phyloP scores from a whole-genome alignment of 495 filamentous ascomycete species.

The Pyrenopolyporus hunteri region DNA sequence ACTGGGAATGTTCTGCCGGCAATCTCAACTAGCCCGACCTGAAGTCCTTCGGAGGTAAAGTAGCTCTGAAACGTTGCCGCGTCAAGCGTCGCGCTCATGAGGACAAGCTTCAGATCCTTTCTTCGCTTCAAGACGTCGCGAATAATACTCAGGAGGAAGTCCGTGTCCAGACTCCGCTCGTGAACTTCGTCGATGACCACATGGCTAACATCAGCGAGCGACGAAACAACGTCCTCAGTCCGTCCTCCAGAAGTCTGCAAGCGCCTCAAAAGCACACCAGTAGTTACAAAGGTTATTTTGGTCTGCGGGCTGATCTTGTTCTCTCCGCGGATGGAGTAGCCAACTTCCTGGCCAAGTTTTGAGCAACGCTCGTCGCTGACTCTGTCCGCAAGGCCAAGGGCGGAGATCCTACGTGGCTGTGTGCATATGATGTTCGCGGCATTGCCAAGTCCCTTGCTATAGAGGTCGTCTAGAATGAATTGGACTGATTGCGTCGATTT shows the following conservation, averaged over 20 bases:
- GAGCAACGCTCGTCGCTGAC: constrained; percentile 91
- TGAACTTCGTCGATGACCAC: constrained; percentile 97
- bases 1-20: constrained; percentile 89
- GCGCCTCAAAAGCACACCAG: constrained; percentile 89
- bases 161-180: constrained; percentile 92
- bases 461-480: constrained; percentile 92
- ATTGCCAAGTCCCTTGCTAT: constrained; percentile 72
- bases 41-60: constrained; percentile 68
- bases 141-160: constrained; percentile 90
- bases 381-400: constrained; percentile 89
- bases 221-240: constrained; percentile 75
- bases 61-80: constrained; percentile 85
- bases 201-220: constrained; percentile 88
- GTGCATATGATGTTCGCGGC: constrained; percentile 94
- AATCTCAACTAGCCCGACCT: constrained; percentile 82
- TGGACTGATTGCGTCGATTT: constrained; percentile 98
- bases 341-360: constrained; percentile 83
- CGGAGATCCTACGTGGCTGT: constrained; percentile 93
- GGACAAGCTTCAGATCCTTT: constrained; percentile 84
- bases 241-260: constrained; percentile 85
- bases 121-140: constrained; percentile 78
- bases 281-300: constrained; percentile 94
- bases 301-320: constrained; percentile 69
- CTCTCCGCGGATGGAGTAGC: constrained; percentile 94
- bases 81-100: constrained; percentile 99